Percentiles rank a stretch among this genome's conserved stretches.
Evolutionary conservation across 352 stramenopile species (phyloP).

Genomic region (Phytopythium helicoides): DNA sequence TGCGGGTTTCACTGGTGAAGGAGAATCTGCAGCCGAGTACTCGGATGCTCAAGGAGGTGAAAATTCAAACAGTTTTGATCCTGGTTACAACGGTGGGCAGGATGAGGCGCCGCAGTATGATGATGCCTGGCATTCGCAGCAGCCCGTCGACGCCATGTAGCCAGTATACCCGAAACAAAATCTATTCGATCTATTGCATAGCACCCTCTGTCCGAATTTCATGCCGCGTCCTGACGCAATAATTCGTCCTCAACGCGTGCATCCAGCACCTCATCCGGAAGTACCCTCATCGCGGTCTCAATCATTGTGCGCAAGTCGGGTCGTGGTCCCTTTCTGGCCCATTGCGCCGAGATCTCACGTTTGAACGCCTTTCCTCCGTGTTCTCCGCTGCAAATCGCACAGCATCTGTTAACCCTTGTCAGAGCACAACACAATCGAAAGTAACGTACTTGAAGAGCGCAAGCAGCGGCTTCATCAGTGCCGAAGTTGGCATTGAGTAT

Average conservation of each 20-base stretch:
- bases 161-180: too few species aligned
- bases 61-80: neutral
- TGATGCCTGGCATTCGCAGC: neutral
- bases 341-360: conserved; percentile 66
- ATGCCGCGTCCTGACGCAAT: conserved; percentile 11
- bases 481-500: conserved; percentile 80
- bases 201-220: neutral
- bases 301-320: conserved; percentile 75
- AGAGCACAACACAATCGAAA: neutral
- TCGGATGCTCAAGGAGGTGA: neutral
- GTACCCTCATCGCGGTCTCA: conserved; percentile 58
- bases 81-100: neutral
- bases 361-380: conserved; percentile 82
- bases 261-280: conserved; percentile 75
- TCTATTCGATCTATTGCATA: too few species aligned
- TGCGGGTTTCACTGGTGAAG: neutral
- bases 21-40: neutral
- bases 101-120: neutral
- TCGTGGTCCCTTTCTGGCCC: conserved; percentile 57
- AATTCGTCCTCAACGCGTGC: conserved; percentile 64
- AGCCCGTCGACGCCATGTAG: too few species aligned
- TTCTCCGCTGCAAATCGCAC: conserved; percentile 42
- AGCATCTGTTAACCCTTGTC: neutral
- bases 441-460: conserved; percentile 71
- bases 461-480: conserved; percentile 77